Evolutionary conservation across 352 stramenopile genomes (phyloP).

Genomic region (Phytophthora cactorum): DNA sequence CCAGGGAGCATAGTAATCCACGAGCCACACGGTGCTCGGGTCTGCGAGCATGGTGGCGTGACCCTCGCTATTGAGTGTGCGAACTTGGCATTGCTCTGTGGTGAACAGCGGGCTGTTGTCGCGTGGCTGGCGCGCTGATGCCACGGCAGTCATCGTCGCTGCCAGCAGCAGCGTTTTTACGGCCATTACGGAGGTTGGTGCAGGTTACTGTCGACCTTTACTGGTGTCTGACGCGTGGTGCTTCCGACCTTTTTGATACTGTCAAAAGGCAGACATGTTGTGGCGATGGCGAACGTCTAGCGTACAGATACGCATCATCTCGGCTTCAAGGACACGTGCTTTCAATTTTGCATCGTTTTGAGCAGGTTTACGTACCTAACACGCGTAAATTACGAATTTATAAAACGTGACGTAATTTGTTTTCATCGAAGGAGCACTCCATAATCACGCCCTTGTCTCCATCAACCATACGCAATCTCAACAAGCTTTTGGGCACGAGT

Average conservation of each 20-base stretch:
- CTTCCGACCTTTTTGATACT: constrained; percentile 16
- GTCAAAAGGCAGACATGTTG: not conserved
- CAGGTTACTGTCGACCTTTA: not conserved
- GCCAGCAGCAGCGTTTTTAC: constrained; percentile 28
- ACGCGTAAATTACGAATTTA: too few relatives aligned
- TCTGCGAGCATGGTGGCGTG: constrained; percentile 51
- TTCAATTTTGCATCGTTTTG: constrained; percentile 3
- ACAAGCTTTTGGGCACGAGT: too few relatives aligned
- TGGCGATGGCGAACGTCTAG: constrained; percentile 11
- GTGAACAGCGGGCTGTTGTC: constrained; percentile 68
- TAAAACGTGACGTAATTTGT: not conserved
- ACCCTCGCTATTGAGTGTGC: constrained; percentile 37
- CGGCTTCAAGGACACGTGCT: constrained; percentile 21
- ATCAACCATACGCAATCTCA: too few relatives aligned
- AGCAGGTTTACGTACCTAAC: not conserved
- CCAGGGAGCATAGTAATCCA: constrained; percentile 87
- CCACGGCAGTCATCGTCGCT: constrained; percentile 7
- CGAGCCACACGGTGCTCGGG: constrained; percentile 63
- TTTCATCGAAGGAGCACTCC: not conserved
- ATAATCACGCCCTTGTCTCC: too few relatives aligned
- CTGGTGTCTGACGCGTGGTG: constrained; percentile 22
- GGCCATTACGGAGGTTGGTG: constrained; percentile 10
- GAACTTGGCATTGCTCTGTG: constrained; percentile 61
- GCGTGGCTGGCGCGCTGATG: constrained; percentile 10
- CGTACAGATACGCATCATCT: constrained; percentile 13